Evolutionary conservation across 2,329 filamentous ascomycete genomes (phyloP).

Genomic region (Alternaria consortialis): DNA sequence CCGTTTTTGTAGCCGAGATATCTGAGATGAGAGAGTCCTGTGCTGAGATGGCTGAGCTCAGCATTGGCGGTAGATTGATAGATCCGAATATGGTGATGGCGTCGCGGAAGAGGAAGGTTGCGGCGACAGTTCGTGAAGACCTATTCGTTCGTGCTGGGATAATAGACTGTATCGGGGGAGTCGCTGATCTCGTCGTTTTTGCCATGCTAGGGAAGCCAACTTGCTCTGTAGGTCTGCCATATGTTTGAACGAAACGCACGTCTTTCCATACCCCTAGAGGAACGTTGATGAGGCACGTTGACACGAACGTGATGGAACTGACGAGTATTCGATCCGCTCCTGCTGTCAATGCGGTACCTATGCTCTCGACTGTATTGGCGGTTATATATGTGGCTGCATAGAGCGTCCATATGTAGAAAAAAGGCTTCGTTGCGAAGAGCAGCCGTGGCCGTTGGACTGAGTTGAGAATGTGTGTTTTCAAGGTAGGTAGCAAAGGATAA

Average conservation of each 20-base stretch:
- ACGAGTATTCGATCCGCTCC: background rate
- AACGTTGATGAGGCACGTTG: conserved; percentile 39
- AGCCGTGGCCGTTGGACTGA: conserved; percentile 32
- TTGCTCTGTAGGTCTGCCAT: conserved; percentile 18
- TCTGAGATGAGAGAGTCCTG: conserved; percentile 27
- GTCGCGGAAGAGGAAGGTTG: conserved; percentile 42
- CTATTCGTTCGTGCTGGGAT: conserved; percentile 11
- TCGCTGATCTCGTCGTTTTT: background rate
- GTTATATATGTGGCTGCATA: conserved; percentile 42
- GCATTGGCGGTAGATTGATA: conserved; percentile 38
- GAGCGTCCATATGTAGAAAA: conserved; percentile 41
- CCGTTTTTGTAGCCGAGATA: conserved; percentile 29
- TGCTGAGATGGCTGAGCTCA: conserved; percentile 21
- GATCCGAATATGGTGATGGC: conserved; percentile 44
- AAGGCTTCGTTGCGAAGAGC: conserved; percentile 39
- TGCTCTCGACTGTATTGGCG: conserved; percentile 36
- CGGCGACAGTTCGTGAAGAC: conserved; percentile 27
- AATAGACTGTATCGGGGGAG: background rate
- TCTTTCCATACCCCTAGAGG: conserved; percentile 42
- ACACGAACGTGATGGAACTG: conserved; percentile 36
- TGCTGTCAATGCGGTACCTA: conserved; percentile 21
- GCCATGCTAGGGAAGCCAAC: background rate
- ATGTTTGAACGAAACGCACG: conserved; percentile 41
- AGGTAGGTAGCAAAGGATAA: background rate
- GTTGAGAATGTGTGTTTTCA: conserved; percentile 30